These are phyloP conservation scores for Heterotrichella gracilis DNA, from an alignment of 352 stramenopile genomes.

Conservation along the genomic window DNA sequence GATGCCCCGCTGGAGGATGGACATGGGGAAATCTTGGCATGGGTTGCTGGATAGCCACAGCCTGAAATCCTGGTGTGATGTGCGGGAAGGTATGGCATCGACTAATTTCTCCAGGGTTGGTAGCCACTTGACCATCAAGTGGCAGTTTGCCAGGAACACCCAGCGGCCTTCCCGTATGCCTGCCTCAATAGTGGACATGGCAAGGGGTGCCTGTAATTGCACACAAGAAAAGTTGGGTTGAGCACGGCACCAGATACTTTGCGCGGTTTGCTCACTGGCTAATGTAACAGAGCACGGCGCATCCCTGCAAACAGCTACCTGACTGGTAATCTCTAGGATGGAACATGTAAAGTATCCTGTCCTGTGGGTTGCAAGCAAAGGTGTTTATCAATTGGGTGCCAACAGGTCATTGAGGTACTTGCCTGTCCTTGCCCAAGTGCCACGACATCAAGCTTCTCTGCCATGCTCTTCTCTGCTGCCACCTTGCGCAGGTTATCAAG, in stretches of 20 bases:
- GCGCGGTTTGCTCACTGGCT: too few relatives aligned
- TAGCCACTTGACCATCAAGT: conserved; percentile 72
- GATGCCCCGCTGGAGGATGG: conserved; percentile 58
- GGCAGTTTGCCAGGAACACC: conserved; percentile 74
- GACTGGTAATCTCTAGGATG: conserved; percentile 33
- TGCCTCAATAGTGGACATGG: conserved; percentile 44
- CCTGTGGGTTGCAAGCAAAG: too few relatives aligned
- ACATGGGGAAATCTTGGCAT: conserved; percentile 64
- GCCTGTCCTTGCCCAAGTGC: too few relatives aligned
- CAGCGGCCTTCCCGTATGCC: conserved; percentile 46
- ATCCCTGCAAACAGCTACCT: conserved; percentile 53
- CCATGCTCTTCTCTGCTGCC: too few relatives aligned
- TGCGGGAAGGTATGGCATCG: conserved; percentile 23
- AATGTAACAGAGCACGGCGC: too few relatives aligned
- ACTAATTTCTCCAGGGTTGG: conserved; percentile 63
- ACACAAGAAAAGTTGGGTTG: too few relatives aligned
- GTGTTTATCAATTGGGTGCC: too few relatives aligned
- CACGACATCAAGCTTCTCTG: too few relatives aligned
- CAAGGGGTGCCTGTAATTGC: conserved; percentile 60
- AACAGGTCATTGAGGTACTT: too few relatives aligned
- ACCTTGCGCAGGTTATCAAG: too few relatives aligned
- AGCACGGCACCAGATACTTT: too few relatives aligned
- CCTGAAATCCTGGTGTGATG: conserved; percentile 45
- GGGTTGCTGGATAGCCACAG: conserved; percentile 62
- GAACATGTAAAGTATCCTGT: too few relatives aligned